phyloP scores from a whole-genome alignment of 441 rosid genomes.

The Gossypium davidsonii region DNA sequence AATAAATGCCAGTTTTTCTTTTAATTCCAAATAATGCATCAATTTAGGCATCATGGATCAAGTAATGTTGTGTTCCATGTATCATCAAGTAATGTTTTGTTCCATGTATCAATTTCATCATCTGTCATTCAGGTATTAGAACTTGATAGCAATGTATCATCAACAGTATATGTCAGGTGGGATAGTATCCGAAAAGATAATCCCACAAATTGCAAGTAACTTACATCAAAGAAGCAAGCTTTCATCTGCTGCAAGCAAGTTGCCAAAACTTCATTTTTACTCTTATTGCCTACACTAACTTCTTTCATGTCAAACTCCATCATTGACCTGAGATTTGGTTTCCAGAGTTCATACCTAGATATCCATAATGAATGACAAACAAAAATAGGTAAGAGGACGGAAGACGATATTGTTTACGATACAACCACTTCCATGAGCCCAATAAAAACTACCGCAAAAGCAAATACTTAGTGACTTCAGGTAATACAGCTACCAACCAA shows the following conservation, averaged over 20 bases:
- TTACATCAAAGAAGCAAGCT: conserved; percentile 92
- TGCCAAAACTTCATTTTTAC: conserved; percentile 74
- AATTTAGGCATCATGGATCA: not conserved
- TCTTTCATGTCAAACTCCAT: conserved; percentile 95
- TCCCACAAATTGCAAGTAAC: conserved; percentile 22
- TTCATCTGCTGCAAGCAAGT: conserved; percentile 95
- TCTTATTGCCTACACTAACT: conserved; percentile 77
- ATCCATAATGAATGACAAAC: not conserved
- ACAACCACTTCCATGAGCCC: not conserved
- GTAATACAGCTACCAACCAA: not conserved
- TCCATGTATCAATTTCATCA: not conserved
- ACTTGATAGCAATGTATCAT: not conserved
- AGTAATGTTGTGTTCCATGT: not conserved
- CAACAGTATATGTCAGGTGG: not conserved
- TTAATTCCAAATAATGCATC: not conserved
- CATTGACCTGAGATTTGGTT: conserved; percentile 90
- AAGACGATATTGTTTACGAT: not conserved
- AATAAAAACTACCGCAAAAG: not conserved
- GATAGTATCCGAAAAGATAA: not conserved
- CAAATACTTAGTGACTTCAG: not conserved
- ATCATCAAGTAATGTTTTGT: not conserved
- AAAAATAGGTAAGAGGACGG: not conserved
- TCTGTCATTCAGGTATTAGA: not conserved
- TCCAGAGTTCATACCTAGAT: conserved; percentile 88
- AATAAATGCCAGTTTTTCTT: not conserved